phyloP scores from a whole-genome alignment of 2,329 filamentous ascomycete genomes.

The Aspergillus ibericus region DNA sequence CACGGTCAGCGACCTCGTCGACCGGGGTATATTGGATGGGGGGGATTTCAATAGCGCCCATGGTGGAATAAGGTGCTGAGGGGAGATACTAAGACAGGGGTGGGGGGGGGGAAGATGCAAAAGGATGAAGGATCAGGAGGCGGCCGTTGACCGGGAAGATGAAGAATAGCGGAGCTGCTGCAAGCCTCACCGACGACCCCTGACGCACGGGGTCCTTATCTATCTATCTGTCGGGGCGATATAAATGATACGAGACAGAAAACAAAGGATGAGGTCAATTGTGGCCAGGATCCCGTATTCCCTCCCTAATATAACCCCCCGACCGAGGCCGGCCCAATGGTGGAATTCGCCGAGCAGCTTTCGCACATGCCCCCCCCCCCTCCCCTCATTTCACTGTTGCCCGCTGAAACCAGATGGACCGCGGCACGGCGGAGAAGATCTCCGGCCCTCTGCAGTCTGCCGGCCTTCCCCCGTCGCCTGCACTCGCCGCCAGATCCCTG shows the following conservation, averaged over 20 bases:
- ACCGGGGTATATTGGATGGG: conserved; percentile 62
- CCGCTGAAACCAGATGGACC: background rate
- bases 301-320: background rate
- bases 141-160: too few species aligned
- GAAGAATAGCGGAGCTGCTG: too few species aligned
- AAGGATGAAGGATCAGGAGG: too few species aligned
- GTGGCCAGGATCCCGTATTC: too few species aligned
- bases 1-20: conserved; percentile 63
- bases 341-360: background rate
- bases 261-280: too few species aligned
- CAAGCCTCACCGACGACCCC: too few species aligned
- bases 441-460: too few species aligned
- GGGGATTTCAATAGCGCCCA: conserved; percentile 38
- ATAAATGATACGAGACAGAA: too few species aligned
- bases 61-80: conserved; percentile 16
- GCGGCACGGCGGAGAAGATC: background rate
- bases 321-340: background rate
- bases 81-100: background rate
- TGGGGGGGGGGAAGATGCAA: too few species aligned
- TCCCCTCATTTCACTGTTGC: background rate
- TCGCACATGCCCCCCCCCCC: background rate
- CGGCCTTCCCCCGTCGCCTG: background rate
- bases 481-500: background rate
- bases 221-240: too few species aligned
- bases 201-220: too few species aligned